phyloP scores from a whole-genome alignment of 345 rosid genomes.

The Capsella bursapastoris region DNA sequence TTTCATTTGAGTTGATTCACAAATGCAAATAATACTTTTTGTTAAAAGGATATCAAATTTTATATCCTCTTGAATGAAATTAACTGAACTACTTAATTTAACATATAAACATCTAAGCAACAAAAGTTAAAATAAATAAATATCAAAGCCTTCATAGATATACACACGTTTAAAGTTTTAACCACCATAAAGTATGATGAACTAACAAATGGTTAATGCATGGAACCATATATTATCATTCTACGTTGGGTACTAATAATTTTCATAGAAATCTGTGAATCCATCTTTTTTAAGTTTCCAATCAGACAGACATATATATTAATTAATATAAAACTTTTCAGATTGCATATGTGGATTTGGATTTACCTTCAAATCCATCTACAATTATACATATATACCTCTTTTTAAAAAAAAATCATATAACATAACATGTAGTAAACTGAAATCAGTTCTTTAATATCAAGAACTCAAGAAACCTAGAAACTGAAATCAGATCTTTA shows the following conservation, averaged over 20 bases:
- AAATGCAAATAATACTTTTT: not conserved
- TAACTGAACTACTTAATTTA: not conserved
- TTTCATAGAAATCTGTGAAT: conserved; percentile 42
- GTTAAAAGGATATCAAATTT: no score
- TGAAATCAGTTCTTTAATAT: not conserved
- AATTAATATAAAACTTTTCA: conserved; percentile 27
- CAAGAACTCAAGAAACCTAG: not conserved
- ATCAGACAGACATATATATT: conserved; percentile 20
- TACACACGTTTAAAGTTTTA: conserved; percentile 28
- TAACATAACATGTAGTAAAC: not conserved
- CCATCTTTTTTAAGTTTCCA: conserved; percentile 19
- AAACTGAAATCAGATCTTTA: not conserved
- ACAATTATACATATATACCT: not conserved
- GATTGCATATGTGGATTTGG: conserved; percentile 16
- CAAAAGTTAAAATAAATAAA: not conserved
- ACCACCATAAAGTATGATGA: conserved; percentile 34
- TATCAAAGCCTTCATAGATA: conserved; percentile 21
- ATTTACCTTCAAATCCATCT: not conserved
- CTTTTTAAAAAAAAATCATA: no score
- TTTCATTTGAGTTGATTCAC: not conserved
- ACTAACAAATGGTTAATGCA: conserved; percentile 44
- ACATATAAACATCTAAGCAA: not conserved
- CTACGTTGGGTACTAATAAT: conserved; percentile 44
- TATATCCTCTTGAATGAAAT: not conserved
- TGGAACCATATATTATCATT: conserved; percentile 42